A percentile compares a stretch with the other conserved stretches of the same genome.
Conservation (phyloP, 495 filamentous ascomycete genomes). For the Aspergillus biplanus region DNA sequence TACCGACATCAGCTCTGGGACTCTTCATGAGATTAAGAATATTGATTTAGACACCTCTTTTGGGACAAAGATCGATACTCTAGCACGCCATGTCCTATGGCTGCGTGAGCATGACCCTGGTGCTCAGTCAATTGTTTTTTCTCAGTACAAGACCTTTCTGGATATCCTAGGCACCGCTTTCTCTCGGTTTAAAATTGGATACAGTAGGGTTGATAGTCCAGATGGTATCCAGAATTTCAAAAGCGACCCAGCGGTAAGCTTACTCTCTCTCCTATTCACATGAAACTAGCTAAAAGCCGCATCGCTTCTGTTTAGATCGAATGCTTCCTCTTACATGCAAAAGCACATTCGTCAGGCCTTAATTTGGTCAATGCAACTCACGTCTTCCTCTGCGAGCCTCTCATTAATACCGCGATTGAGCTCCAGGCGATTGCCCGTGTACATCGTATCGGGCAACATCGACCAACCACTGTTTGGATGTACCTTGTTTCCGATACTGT, state of each 20-base stretch:
- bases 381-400: conserved; percentile 91
- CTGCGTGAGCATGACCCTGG: conserved; percentile 82
- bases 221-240: conserved; percentile 75
- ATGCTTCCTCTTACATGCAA: conserved; percentile 86
- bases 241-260: conserved; percentile 62
- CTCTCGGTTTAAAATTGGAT: conserved; percentile 67
- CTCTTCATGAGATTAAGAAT: conserved; percentile 78
- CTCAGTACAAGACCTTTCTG: conserved; percentile 85
- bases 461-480: conserved; percentile 91
- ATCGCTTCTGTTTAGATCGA: conserved; percentile 53
- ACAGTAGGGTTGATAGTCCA: conserved; percentile 63
- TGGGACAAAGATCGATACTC: conserved; percentile 85
- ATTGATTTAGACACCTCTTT: conserved; percentile 77
- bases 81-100: conserved; percentile 83
- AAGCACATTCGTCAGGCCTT: conserved; percentile 82
- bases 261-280: not conserved
- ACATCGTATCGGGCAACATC: conserved; percentile 88
- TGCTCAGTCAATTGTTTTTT: conserved; percentile 88
- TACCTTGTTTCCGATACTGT: conserved; percentile 88
- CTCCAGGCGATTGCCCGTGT: conserved; percentile 93
- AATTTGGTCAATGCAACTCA: conserved; percentile 92
- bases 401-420: conserved; percentile 91
- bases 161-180: conserved; percentile 71
- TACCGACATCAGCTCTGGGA: conserved; percentile 68
- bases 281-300: not conserved